phyloP scores from a whole-genome alignment of 2,329 filamentous ascomycete species.

The Phyllosticta capitalensis region DNA sequence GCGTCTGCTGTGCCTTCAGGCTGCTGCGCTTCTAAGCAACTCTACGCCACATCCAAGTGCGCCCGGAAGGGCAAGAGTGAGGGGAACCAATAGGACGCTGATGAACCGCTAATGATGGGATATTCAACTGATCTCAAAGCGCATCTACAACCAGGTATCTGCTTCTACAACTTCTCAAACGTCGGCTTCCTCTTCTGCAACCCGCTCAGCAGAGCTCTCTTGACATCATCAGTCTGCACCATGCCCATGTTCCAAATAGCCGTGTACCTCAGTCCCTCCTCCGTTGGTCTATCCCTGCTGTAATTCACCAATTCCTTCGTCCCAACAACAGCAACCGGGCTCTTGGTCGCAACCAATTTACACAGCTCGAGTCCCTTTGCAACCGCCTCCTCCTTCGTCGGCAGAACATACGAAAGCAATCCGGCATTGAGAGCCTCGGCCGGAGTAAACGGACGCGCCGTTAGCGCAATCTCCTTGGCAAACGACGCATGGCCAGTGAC shows the following conservation, averaged over 20 bases:
- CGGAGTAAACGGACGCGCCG: slow-evolving; percentile 59
- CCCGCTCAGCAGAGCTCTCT: slow-evolving; percentile 63
- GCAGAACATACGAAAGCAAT: slow-evolving; percentile 57
- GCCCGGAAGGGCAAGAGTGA: no score
- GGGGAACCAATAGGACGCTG: no score
- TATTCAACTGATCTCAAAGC: not conserved
- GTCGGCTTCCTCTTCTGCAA: slow-evolving; percentile 68
- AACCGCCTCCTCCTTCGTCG: slow-evolving; percentile 52
- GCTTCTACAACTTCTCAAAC: slow-evolving; percentile 67
- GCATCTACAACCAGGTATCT: not conserved
- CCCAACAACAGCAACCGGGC: slow-evolving; percentile 75
- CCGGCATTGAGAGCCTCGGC: slow-evolving; percentile 62
- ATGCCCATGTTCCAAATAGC: slow-evolving; percentile 78
- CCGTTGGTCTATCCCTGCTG: slow-evolving; percentile 65
- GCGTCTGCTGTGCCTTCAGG: no score
- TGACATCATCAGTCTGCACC: slow-evolving; percentile 70
- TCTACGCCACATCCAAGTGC: no score
- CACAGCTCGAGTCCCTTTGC: slow-evolving; percentile 55
- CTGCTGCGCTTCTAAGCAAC: no score
- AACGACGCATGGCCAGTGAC: slow-evolving; percentile 61
- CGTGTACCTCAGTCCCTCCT: slow-evolving; percentile 70
- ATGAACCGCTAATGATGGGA: not conserved
- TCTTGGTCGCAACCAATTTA: slow-evolving; percentile 62
- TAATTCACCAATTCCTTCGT: slow-evolving; percentile 84
- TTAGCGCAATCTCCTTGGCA: slow-evolving; percentile 70